phyloP scores from a whole-genome alignment of 2,329 filamentous ascomycete species.

The Knoxdaviesia proteae region DNA sequence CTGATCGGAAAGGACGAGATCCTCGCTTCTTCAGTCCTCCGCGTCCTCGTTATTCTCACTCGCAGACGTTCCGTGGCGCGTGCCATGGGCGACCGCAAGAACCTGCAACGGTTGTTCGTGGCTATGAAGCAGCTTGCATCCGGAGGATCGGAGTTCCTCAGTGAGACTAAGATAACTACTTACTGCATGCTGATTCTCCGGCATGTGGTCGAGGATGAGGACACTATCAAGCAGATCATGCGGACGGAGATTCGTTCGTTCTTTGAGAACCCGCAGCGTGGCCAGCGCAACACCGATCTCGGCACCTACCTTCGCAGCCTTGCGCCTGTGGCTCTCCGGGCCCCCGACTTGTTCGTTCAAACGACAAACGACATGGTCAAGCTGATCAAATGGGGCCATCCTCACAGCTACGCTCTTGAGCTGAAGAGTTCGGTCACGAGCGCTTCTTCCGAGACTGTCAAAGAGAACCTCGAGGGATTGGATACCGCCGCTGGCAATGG shows the following conservation, averaged over 20 bases:
- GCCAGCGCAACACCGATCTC: slow-evolving; percentile 42
- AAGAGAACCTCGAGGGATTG: neutral
- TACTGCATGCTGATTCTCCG: slow-evolving; percentile 72
- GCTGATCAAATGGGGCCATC: slow-evolving; percentile 4
- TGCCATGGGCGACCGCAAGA: slow-evolving; percentile 65
- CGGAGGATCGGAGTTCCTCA: slow-evolving; percentile 53
- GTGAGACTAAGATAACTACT: slow-evolving; percentile 26
- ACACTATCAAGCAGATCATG: slow-evolving; percentile 81
- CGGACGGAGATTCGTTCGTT: slow-evolving; percentile 65
- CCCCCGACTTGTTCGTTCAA: slow-evolving; percentile 70
- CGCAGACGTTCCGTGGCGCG: slow-evolving; percentile 56
- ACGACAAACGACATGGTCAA: slow-evolving; percentile 71
- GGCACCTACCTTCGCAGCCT: slow-evolving; percentile 54
- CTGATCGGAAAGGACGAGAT: slow-evolving; percentile 73
- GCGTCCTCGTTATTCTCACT: slow-evolving; percentile 75
- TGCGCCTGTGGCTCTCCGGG: slow-evolving; percentile 59
- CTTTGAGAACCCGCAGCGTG: slow-evolving; percentile 37
- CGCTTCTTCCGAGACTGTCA: neutral
- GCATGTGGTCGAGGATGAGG: slow-evolving; percentile 86
- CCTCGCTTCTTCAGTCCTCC: slow-evolving; percentile 62
- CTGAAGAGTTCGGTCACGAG: slow-evolving; percentile 1
- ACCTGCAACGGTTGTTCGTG: slow-evolving; percentile 74
- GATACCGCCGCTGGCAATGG: neutral
- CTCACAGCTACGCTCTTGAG: slow-evolving; percentile 2
- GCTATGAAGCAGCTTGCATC: slow-evolving; percentile 87